phyloP scores from a whole-genome alignment of 2,329 filamentous ascomycete species.

The Cercospora sojina region DNA sequence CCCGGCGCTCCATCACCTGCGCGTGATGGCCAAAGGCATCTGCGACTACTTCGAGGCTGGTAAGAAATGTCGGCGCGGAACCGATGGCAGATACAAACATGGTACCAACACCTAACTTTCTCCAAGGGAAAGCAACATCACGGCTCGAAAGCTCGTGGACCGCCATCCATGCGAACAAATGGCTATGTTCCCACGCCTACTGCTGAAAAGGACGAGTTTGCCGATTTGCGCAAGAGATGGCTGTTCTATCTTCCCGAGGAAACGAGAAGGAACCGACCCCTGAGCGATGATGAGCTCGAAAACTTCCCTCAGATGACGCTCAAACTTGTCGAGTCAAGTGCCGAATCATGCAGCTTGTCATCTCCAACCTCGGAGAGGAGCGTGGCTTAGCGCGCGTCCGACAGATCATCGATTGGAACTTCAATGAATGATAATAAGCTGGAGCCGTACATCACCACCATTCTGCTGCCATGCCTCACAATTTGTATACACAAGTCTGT shows the following conservation, averaged over 20 bases:
- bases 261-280: too few species aligned
- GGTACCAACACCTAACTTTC: neutral
- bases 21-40: neutral
- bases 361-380: too few species aligned
- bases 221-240: too few species aligned
- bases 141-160: neutral
- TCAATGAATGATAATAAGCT: too few species aligned
- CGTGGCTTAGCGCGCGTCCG: too few species aligned
- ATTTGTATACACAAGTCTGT: slow-evolving; percentile 16
- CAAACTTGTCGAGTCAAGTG: too few species aligned
- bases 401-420: too few species aligned
- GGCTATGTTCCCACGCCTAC: too few species aligned
- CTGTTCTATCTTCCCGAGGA: too few species aligned
- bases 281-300: too few species aligned
- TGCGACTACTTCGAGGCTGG: slow-evolving; percentile 1
- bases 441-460: neutral
- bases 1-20: neutral
- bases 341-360: too few species aligned
- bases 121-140: neutral
- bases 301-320: too few species aligned
- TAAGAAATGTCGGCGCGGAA: neutral
- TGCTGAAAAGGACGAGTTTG: neutral
- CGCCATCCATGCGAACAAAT: neutral
- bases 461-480: slow-evolving; percentile 16
- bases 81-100: neutral